Base-by-base conservation (phyloP, 179 eudicot species). In the Patellifolia procumbens region DNA sequence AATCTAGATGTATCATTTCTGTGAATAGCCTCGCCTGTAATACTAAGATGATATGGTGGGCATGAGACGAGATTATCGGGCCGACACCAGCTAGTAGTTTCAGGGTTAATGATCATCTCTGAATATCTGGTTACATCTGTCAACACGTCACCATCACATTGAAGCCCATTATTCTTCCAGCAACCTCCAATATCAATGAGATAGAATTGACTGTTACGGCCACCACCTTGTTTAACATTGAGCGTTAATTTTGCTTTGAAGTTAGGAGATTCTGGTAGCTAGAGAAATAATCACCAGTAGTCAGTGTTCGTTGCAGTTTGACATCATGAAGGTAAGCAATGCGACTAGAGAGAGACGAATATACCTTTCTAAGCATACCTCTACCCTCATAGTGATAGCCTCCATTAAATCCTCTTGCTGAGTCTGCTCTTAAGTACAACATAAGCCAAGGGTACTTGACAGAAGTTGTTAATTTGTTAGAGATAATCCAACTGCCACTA, bases 31-130 rank as follows among this genome's bases (percentile, higher is more conserved):
- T 70, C 71, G 26, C 79, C 79, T 26, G 70, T 70, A 17, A 60
- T 35, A 26, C 59, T 76, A 35, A 72, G 39, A 66, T 76, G 77
- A 60, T 81, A 81, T 1, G 83, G 83, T 65, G 83, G 83, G 56
- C 83, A 81, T n/a, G 75, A 70, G 20, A 62, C 59, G 5, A 66
- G 52, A 51, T 66, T 72, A 71, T 76, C 39, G 24, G 83, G n/a
- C 22, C 77, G 72, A 37, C 83, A 76, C 83, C 83, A 81, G 42
- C 69, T 66, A 32, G 73, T 35, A 16, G 80, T 76, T 43, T 64
- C 80, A 16, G 80, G 83, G 77, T 81, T 81, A 28, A 81, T 76
- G 12, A 81, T 81, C 83, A 81, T 81, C 64, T 81, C 83, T 20
- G 77, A 71, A 52, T 81, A 81, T 56, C 80, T 45, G 28, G 83